phyloP scores from a whole-genome alignment of 345 rosid species.

The Rhizophora apiculata region DNA sequence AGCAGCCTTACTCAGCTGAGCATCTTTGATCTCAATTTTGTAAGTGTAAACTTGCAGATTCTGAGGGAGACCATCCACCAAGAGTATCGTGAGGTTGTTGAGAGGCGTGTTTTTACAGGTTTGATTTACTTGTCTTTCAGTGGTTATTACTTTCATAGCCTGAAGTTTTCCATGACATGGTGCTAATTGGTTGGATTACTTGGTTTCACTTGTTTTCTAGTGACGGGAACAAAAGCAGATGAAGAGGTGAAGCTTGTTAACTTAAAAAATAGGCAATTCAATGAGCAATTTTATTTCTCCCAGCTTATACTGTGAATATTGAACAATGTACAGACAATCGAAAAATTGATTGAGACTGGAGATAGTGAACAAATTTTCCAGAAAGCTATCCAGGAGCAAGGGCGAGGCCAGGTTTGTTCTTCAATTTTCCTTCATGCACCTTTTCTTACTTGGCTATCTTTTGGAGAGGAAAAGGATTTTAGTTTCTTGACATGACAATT shows the following conservation, averaged over 20 bases:
- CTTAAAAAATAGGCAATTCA: not conserved
- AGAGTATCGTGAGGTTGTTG: conserved; percentile 94
- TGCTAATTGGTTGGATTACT: conserved; percentile 21
- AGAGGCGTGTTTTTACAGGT: conserved; percentile 97
- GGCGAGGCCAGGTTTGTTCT: conserved; percentile 78
- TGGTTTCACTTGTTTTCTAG: conserved; percentile 38
- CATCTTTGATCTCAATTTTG: not conserved
- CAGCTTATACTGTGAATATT: conserved; percentile 11
- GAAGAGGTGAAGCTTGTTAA: conserved; percentile 64
- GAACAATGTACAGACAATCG: conserved; percentile 60
- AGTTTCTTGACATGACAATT: no score
- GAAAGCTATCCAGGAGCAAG: conserved; percentile 88
- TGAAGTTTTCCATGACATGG: conserved; percentile 12
- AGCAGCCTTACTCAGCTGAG: not conserved
- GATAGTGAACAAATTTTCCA: conserved; percentile 88
- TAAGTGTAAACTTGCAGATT: conserved; percentile 38
- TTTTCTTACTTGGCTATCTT: no score
- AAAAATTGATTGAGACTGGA: conserved; percentile 81
- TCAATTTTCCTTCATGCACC: no score
- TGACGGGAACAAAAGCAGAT: conserved; percentile 79
- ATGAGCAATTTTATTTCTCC: not conserved
- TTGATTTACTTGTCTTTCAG: conserved; percentile 10
- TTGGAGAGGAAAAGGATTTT: no score
- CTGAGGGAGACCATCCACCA: conserved; percentile 84
- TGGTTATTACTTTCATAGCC: not conserved